Base-by-base conservation (phyloP, 805 yeast genomes). In the Cyberlindnera xylosilytica region DNA sequence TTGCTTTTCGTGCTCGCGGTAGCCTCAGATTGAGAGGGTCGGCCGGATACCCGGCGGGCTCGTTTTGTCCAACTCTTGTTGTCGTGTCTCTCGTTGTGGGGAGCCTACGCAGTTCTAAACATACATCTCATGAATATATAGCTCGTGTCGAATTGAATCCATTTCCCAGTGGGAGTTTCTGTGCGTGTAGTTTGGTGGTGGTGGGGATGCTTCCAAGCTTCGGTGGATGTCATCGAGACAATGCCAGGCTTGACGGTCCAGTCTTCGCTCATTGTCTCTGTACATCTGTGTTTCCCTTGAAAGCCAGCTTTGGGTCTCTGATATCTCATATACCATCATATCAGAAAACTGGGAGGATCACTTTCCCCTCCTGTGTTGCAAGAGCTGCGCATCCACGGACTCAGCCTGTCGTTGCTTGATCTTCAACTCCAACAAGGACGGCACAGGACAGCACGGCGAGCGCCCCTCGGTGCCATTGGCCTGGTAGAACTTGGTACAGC, bases 1-100 rank as follows among this genome's bases (percentile, higher is more conserved):
- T 26, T 6, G 38, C 26, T 56, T 68, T 75, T 76, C 87, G 95
- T 86, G 95, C 95, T 86, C 90, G 93, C 93, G 93, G 85, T 68
- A 70, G 86, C 85, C 93, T 84, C 75, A 86, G 90, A 86, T 66
- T 41, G 46, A 52, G 13, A 15, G 56, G 50, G 43, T 32, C 17
- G 19, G 12, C 16, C 18, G 20, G 11, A 23, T 16, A 13, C 13
- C 26, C 22, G 39, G 36, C 12, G 26, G 39, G 33, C 39, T 20
- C 52, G 65, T 65, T 66, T 68, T 71, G 82, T 71, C 83, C 81
- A 69, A 76, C 73, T 70, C 66, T 57, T 60, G 6, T 52, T 54
- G 69, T 61, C 69, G 69, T 63, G 64, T 56, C 59, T 49, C 38
- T 50, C 45, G 45, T 54, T 53, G 57, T 70, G 66, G 70, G 60